phyloP scores from a whole-genome alignment of 768 basidiomycete species.

The Russula sp. region DNA sequence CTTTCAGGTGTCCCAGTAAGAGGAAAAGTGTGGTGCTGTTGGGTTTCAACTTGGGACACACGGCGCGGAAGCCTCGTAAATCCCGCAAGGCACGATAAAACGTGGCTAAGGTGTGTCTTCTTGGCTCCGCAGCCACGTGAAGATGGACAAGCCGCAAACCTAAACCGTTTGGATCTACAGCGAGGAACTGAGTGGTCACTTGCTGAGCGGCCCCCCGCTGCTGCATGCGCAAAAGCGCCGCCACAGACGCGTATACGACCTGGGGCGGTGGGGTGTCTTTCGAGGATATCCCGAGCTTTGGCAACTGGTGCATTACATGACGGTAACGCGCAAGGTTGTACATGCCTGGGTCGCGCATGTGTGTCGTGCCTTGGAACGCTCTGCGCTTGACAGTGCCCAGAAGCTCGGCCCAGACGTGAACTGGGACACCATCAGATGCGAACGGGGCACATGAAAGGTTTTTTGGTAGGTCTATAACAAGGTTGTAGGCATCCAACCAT shows the following conservation, averaged over 20 bases:
- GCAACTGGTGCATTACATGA: constrained; percentile 11
- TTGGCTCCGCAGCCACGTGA: constrained; percentile 14
- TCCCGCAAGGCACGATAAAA: constrained; percentile 13
- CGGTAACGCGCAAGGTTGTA: constrained; percentile 10
- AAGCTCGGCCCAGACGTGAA: constrained; percentile 58
- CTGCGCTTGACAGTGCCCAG: constrained; percentile 40
- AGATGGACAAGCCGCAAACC: constrained; percentile 20
- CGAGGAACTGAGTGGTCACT: constrained; percentile 14
- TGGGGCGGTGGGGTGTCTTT: constrained; percentile 7
- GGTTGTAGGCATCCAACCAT: constrained; percentile 54
- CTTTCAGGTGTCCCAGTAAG: constrained; percentile 47
- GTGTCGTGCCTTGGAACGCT: constrained; percentile 27
- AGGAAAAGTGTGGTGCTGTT: constrained; percentile 54
- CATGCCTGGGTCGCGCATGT: constrained; percentile 18
- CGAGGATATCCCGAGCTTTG: constrained; percentile 3
- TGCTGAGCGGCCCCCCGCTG: constrained; percentile 13
- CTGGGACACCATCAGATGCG: constrained; percentile 28
- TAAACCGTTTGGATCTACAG: background rate
- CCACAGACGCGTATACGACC: constrained; percentile 11
- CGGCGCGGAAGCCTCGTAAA: constrained; percentile 31
- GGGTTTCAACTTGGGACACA: constrained; percentile 46
- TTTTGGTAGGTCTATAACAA: constrained; percentile 2
- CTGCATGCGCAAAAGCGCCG: constrained; percentile 19
- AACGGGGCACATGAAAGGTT: background rate
- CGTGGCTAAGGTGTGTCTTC: background rate